phyloP scores from a whole-genome alignment of 352 stramenopile genomes.

The Phytophthora gonapodyides region DNA sequence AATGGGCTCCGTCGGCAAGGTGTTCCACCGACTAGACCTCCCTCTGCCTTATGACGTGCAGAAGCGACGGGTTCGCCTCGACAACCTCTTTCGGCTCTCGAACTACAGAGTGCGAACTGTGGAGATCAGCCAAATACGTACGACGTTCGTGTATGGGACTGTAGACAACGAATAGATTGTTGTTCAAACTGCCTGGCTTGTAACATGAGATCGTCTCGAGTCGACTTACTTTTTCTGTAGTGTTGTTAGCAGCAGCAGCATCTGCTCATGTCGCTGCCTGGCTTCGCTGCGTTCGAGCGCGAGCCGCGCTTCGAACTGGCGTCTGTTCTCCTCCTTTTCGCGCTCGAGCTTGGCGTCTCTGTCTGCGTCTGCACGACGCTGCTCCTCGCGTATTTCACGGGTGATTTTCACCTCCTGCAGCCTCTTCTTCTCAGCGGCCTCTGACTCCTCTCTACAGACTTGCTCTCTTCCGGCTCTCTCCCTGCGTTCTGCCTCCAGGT shows the following conservation, averaged over 20 bases:
- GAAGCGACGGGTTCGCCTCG: background rate
- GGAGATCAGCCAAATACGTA: slow-evolving; percentile 9
- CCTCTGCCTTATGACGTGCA: no score
- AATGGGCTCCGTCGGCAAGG: slow-evolving; percentile 11
- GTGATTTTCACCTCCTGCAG: background rate
- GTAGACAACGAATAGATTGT: background rate
- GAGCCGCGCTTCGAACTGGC: slow-evolving; percentile 1
- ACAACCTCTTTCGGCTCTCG: background rate
- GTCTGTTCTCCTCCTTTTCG: slow-evolving; percentile 6
- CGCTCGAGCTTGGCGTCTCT: background rate
- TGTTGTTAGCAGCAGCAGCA: slow-evolving; percentile 10
- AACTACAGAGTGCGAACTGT: slow-evolving; percentile 4
- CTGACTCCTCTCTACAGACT: background rate
- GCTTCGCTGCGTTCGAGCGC: slow-evolving; percentile 1
- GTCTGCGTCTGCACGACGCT: background rate
- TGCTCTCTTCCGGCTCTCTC: no score
- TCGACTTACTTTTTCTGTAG: slow-evolving; percentile 3
- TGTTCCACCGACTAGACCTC: background rate
- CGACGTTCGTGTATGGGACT: background rate
- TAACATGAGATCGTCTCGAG: no score
- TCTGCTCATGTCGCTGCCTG: slow-evolving; percentile 9
- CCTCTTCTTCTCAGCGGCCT: background rate
- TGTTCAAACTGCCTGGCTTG: no score
- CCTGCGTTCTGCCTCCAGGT: no score
- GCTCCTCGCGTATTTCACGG: slow-evolving; percentile 1